A percentile compares a stretch with the other conserved stretches of the same genome.
Conservation (phyloP, 2,329 filamentous ascomycete species). For the Talaromyces sp. region DNA sequence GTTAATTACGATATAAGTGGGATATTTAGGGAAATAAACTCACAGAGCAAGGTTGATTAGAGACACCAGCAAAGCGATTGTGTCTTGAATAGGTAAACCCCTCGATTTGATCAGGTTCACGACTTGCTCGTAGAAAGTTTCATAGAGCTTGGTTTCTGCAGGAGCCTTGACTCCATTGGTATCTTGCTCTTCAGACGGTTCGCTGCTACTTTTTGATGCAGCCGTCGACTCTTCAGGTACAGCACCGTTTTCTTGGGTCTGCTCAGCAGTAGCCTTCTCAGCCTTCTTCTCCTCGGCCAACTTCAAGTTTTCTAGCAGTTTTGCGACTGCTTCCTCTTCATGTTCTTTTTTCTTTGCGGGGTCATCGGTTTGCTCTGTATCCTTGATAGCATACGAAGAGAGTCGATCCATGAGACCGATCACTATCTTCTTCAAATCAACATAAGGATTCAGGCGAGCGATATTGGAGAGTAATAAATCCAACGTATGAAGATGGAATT, state of each 20-base stretch:
- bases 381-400: slow-evolving; percentile 88
- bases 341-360: slow-evolving; percentile 67
- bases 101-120: slow-evolving; percentile 86
- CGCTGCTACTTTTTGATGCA: slow-evolving; percentile 22
- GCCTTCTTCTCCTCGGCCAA: slow-evolving; percentile 42
- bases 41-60: slow-evolving; percentile 81
- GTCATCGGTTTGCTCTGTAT: slow-evolving; percentile 66
- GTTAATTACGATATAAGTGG: neutral
- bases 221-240: slow-evolving; percentile 4
- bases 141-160: slow-evolving; percentile 78
- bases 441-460: slow-evolving; percentile 86
- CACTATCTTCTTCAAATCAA: slow-evolving; percentile 96
- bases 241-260: slow-evolving; percentile 35
- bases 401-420: slow-evolving; percentile 96
- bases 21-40: slow-evolving; percentile 18
- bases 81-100: slow-evolving; percentile 87
- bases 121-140: slow-evolving; percentile 92
- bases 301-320: slow-evolving; percentile 71
- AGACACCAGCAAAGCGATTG: slow-evolving; percentile 88
- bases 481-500: slow-evolving; percentile 94
- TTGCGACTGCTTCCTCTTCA: slow-evolving; percentile 77
- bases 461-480: slow-evolving; percentile 93
- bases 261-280: slow-evolving; percentile 49
- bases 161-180: slow-evolving; percentile 33
- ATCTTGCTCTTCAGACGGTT: slow-evolving; percentile 26